Base-by-base conservation (phyloP, 345 rosid species). In the Combretum micranthum region DNA sequence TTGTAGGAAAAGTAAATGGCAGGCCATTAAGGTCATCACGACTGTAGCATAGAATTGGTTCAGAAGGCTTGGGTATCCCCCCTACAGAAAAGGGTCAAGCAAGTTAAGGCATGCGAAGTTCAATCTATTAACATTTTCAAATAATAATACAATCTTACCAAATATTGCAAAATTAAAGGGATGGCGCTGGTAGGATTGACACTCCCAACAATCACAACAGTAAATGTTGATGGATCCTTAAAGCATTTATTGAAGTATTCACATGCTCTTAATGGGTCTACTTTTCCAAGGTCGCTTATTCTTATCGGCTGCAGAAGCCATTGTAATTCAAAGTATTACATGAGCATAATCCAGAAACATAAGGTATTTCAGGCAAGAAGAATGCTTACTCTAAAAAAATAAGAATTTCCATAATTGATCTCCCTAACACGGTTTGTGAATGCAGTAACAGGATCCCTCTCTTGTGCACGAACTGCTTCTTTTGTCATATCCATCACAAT, bases 401-500 rank as follows among this genome's bases (percentile, higher is more conserved):
- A 84, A n/a, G 98, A 85, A 57, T 86, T 82, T 66, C 98, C 98
- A 68, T 85, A 82, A 64, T 85, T 86, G 70, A 91, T 76, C 80
- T 91, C 92, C 65, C 78, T 86, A 72, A 80, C 92, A 56, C 98
- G 75, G 70, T 88, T 81, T 64, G 83, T 67, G 66, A 88, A 91
- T 60, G 83, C 96, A 69, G 88, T 86, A 59, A 79, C 78, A 46
- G 98, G 95, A 77, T 91, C 98, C 69, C 98, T 88, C 42, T 86
- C 98, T 66, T 77, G 90, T 64, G 98, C 92, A 76, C 71, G 90
- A 49, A 91, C 81, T 10, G 80, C 85, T 80, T 88, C 96, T 77
- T 85, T 85, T 52, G 89, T 83, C 95, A 80, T 83, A 72, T 91
- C 90, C 95, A 86, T 85, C 74, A 88, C 98, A 64, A 84, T 80